Base-by-base conservation (phyloP, 345 rosid species). In the Eucalyptus polybractea region DNA sequence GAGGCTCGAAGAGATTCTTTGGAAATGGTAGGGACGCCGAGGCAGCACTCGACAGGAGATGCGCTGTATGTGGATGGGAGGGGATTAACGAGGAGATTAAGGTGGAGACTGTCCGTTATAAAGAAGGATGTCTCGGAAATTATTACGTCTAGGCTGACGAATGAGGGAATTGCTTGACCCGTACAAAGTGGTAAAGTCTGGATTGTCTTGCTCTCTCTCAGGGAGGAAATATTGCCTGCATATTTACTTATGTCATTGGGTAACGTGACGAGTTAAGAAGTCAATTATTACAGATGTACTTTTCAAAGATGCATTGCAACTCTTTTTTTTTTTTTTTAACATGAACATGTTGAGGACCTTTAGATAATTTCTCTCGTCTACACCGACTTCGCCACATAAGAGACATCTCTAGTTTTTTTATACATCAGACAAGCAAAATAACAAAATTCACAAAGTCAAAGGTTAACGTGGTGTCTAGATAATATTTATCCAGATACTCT, bases 161-260 rank as follows among this genome's bases (percentile, higher is more conserved):
- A 76, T 6, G 27, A n/a, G 76, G 76, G 76, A 29, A 7, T 65
- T 7, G 76, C 37, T 65, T 14, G 97, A 92, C 90, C 92, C 93
- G 81, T 93, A n/a, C 76, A 65, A 65, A 13, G 19, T 6, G 56
- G 1, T 91, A 92, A 13, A 27, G 69, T 27, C 69, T 27, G 3
- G 31, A 62, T 12, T 62, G 69, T 62, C 80, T 31, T 19, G 27
- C 81, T 72, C 44, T 33, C 25, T 33, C 42, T 33, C 7, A 24
- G 44, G 25, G 44, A 33, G 13, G 40, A 72, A 72, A 72, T 22
- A 9, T 17, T 17, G 25, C 25, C 81, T 19, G 40, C 45, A 2
- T 5, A 37, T 42, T 10, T 19, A 9, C 25, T 33, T 62, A 33
- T 12, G 44, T 33, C 24, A 19, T 10, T 19, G 45, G 25, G 27